Evolutionary conservation across 176 grass and related monocot genomes (phyloP).

Genomic region (Triticum aestivum): DNA sequence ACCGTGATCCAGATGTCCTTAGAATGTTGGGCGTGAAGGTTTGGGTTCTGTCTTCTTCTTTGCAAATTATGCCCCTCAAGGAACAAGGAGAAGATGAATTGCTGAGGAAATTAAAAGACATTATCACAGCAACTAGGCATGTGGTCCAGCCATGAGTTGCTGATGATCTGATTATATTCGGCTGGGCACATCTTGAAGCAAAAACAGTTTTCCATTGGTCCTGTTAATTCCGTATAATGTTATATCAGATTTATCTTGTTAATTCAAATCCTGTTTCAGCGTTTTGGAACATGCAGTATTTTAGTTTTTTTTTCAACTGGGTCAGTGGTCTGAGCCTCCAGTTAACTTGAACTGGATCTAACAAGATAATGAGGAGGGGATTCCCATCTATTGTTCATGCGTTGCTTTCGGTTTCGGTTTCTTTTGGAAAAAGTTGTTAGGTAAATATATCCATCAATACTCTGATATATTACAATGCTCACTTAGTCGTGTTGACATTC

Average conservation of each 20-base stretch:
- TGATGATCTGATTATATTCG: neutral
- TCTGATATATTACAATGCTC: neutral
- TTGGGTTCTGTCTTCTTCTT: conserved; percentile 54
- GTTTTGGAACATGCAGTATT: conserved; percentile 5
- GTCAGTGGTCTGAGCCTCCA: neutral
- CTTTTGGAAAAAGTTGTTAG: conserved; percentile 4
- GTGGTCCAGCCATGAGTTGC: neutral
- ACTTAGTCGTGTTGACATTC: neutral
- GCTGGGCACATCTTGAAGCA: neutral
- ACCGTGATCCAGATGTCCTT: conserved; percentile 56
- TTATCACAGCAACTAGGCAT: conserved; percentile 15
- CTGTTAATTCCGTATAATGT: neutral
- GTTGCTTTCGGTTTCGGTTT: neutral
- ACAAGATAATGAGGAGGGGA: neutral
- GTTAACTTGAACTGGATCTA: conserved; percentile 9
- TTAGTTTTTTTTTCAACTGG: neutral
- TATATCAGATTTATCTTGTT: neutral
- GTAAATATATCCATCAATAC: conserved; percentile 7
- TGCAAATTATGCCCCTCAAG: conserved; percentile 50
- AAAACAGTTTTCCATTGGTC: conserved; percentile 14
- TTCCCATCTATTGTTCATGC: neutral
- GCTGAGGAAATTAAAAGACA: conserved; percentile 34
- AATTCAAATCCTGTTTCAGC: neutral
- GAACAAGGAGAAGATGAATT: conserved; percentile 34
- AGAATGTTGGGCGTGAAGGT: conserved; percentile 36